phyloP scores from a whole-genome alignment of 2,329 filamentous ascomycete species.

The Aureobasidium subglaciale region DNA sequence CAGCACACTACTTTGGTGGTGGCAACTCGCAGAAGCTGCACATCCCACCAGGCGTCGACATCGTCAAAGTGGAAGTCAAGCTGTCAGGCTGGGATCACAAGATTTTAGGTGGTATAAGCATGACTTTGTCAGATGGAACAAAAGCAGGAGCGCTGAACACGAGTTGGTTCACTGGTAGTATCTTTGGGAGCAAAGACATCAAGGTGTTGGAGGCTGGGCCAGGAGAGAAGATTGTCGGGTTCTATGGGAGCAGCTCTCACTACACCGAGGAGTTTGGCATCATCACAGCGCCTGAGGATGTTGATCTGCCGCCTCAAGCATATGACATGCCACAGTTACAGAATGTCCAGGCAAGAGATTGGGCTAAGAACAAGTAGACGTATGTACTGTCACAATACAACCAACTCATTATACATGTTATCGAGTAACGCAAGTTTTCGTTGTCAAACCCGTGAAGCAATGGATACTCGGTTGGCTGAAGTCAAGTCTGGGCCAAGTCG shows the following conservation, averaged over 20 bases:
- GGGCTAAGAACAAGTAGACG: neutral
- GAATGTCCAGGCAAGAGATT: slow-evolving; percentile 24
- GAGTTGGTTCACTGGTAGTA: neutral
- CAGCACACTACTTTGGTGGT: slow-evolving; percentile 29
- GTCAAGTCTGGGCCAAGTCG: no score
- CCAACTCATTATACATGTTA: neutral
- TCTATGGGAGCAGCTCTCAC: slow-evolving; percentile 37
- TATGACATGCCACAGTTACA: slow-evolving; percentile 39
- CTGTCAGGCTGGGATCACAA: slow-evolving; percentile 3
- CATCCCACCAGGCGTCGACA: slow-evolving; percentile 25
- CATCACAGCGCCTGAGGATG: slow-evolving; percentile 36
- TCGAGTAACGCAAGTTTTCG: no score
- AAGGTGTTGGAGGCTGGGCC: slow-evolving; percentile 26
- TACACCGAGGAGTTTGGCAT: slow-evolving; percentile 40
- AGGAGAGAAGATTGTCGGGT: slow-evolving; percentile 40
- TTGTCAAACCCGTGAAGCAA: no score
- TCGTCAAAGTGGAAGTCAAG: slow-evolving; percentile 29
- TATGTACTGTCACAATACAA: neutral
- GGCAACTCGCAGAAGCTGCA: slow-evolving; percentile 26
- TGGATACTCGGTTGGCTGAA: no score
- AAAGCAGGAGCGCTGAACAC: slow-evolving; percentile 27
- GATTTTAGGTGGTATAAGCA: slow-evolving; percentile 26
- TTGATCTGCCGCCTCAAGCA: slow-evolving; percentile 34
- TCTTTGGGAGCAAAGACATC: slow-evolving; percentile 15
- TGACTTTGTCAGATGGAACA: slow-evolving; percentile 27